These are phyloP conservation scores for Streptanthus diversifolius DNA, from an alignment of 345 rosid species.

Conservation along the genomic window DNA sequence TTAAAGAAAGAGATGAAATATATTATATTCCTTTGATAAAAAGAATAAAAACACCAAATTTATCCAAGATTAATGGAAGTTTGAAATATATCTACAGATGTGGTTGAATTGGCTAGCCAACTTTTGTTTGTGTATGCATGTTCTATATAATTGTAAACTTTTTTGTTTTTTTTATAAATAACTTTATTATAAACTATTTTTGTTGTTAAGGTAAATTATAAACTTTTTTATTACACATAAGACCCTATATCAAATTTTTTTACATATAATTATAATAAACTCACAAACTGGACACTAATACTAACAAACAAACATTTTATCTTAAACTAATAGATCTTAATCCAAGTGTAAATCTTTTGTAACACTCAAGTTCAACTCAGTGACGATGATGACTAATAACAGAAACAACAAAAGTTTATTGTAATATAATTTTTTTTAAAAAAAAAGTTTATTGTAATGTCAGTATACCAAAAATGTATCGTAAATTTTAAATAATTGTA, in stretches of 20 bases:
- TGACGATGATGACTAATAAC: neutral
- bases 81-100: neutral
- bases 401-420: neutral
- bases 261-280: too few relatives aligned
- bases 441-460: neutral
- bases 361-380: slow-evolving; percentile 1
- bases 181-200: too few relatives aligned
- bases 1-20: slow-evolving; percentile 11
- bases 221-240: too few relatives aligned
- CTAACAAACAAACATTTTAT: neutral
- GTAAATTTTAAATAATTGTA: neutral
- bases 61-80: neutral
- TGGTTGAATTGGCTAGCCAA: slow-evolving; percentile 10
- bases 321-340: neutral
- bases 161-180: too few relatives aligned
- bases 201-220: neutral
- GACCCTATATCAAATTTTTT: too few relatives aligned
- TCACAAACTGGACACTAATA: neutral
- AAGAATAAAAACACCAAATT: neutral
- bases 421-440: neutral
- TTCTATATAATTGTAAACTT: too few relatives aligned
- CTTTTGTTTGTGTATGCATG: neutral
- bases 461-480: neutral
- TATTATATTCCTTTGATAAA: neutral
- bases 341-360: slow-evolving; percentile 2